Evolutionary conservation across 352 stramenopile species (phyloP), one percentile per base, ranked within the genome.

Genomic region (Pythium coloratum): DNA sequence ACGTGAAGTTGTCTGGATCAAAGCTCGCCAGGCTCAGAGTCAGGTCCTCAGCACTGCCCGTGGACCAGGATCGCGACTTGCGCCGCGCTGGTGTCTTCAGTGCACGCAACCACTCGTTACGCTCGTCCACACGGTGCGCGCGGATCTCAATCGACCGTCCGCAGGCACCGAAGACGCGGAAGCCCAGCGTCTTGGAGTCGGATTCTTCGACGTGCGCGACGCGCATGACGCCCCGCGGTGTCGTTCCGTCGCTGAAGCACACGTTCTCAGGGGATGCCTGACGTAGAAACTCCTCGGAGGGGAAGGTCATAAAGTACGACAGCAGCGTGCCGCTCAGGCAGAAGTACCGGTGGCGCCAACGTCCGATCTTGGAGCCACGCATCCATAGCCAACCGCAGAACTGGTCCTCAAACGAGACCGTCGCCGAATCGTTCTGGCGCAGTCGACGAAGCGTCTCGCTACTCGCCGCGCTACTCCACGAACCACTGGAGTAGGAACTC

Each of bases 361-460:
- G 78, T 33, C 81, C 78, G 24, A 91, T 69, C 38, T 78, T 73
- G 32, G 69, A 65, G 33, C 77, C 78, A 6, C 82, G 81, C 83
- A 94, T 94, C 85, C 85, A 94, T 6, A 94, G 76, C 85, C 85
- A 94, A 6, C 85, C 85, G 49, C 76, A 91, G 68, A 91, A 91
- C 53, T 91, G 82, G 54, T 88, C 79, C 34, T 91, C 80, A n/a
- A 91, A 61, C 12, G 77, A 59, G 16, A 86, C 71, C 44, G 34
- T 71, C 14, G 73, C 70, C 0, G 75, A 77, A 46, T 88, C 81
- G 18, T 87, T 71, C 26, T 73, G 77, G 20, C 74, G 67, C 13
- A 88, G 58, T 26, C 82, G 76, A 12, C 72, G 70, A 12, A 75
- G 57, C 32, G 67, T 68, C 49, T 78, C 71, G 46, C 58, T 76